A percentile compares a stretch with the other conserved stretches of the same genome.
phyloP scores from a whole-genome alignment of 495 filamentous ascomycete species.

The Xylaria telfairii region DNA sequence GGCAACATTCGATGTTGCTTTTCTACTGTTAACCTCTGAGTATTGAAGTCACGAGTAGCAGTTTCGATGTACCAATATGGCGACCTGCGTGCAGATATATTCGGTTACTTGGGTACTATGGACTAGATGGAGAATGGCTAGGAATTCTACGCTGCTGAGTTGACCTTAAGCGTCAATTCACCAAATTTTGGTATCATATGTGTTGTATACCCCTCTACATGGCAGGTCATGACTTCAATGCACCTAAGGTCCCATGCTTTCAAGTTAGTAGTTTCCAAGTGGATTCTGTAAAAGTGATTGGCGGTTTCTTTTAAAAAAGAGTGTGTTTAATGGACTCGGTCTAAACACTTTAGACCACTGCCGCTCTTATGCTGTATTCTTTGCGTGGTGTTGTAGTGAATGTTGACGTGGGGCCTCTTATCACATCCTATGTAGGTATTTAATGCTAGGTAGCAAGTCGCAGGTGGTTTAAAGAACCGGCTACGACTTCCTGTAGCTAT shows the following conservation, averaged over 20 bases:
- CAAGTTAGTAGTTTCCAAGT: not conserved
- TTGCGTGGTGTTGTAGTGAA: not conserved
- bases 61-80: not conserved
- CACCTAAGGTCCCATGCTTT: not conserved
- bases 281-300: not conserved
- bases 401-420: not conserved
- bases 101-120: not conserved
- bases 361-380: not conserved
- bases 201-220: not conserved
- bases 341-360: not conserved
- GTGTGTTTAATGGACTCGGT: not conserved
- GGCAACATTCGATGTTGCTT: not conserved
- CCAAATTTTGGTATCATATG: not conserved
- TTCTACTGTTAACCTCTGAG: not conserved
- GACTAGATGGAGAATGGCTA: not conserved
- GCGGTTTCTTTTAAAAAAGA: not conserved
- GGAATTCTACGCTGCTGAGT: not conserved
- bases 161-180: not conserved
- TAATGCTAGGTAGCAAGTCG: too few relatives aligned
- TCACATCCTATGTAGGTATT: not conserved
- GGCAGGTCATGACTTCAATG: not conserved
- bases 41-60: not conserved
- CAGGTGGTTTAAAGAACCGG: not conserved
- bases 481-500: not conserved
- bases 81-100: too few relatives aligned